Evolutionary conservation across 2,329 filamentous ascomycete genomes (phyloP), one percentile per base, ranked within the genome.

Genomic region (Fusarium sp.): DNA sequence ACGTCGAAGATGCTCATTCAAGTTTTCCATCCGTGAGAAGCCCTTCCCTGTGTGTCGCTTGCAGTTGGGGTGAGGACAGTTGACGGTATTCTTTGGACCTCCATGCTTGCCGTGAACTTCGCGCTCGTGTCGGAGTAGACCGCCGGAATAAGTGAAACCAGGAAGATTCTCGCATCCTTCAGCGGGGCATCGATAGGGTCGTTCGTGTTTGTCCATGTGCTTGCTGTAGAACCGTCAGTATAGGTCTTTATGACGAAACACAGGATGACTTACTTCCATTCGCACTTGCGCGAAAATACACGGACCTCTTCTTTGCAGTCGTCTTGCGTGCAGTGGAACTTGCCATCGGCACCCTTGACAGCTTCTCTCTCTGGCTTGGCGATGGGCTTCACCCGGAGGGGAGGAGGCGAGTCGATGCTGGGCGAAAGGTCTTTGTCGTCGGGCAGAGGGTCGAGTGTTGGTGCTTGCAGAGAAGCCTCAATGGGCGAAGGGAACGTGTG

Each of bases 131-230:
- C 95, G 88, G 19, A 97, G 82, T 1, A 98, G 88, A 6, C 95
- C 95, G 18, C 95, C 95, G 0, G 93, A 95, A 78, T 98, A 98
- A 2, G 95, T 98, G 79, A 98, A 98, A 2, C 95, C 95, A 54
- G 93, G 92, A 1, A 97, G 87, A 75, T 97, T 97, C 75, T 95
- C 93, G 80, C 95, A 98, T 39, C 91, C 92, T n/a, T 88, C 86
- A 44, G 91, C 90, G 23, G 84, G 85, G 79, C 95, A 98, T 75
- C 94, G 92, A 78, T 98, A 98, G 2, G 95, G 95, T 14, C 95
- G 88, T 73, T 97, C 94, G 78, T 98, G 95, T 79, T 97, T 97
- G 82, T 98, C 95, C 94, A 98, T 98, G 79, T 98, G 95, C 82
- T 98, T 98, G 78, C 93, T 97, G 70, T 9, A 19, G 28, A 56